Percentiles rank a stretch among this genome's conserved stretches.
These are phyloP conservation scores for Neoboletus brunneissimus DNA, from an alignment of 768 basidiomycete genomes.

Conservation along the genomic window DNA sequence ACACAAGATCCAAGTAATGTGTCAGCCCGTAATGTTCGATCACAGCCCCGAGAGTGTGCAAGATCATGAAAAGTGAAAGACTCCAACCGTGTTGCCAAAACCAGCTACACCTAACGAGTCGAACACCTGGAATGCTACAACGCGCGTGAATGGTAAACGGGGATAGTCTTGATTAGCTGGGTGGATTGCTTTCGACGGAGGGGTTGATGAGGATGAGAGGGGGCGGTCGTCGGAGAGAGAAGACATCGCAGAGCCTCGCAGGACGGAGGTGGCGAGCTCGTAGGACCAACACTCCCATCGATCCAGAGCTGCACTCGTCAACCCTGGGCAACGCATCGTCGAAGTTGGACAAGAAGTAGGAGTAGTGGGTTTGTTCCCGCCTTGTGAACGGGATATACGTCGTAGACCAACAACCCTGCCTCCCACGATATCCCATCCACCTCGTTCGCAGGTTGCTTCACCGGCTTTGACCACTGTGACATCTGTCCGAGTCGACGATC, in stretches of 20 bases:
- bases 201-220: slow-evolving; percentile 4
- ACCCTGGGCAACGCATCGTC: slow-evolving; percentile 33
- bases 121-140: slow-evolving; percentile 54
- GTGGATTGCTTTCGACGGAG: not conserved
- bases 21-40: not conserved
- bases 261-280: slow-evolving; percentile 48
- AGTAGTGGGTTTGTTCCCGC: slow-evolving; percentile 25
- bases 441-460: slow-evolving; percentile 67
- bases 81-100: slow-evolving; percentile 66
- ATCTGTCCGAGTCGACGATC: slow-evolving; percentile 40
- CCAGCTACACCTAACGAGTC: slow-evolving; percentile 60
- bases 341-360: slow-evolving; percentile 11
- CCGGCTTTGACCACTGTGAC: slow-evolving; percentile 52
- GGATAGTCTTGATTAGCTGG: slow-evolving; percentile 34
- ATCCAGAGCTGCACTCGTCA: slow-evolving; percentile 65
- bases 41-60: not conserved
- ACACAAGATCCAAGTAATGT: slow-evolving; percentile 13
- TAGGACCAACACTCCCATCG: slow-evolving; percentile 85
- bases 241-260: slow-evolving; percentile 53
- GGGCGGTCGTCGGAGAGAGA: slow-evolving; percentile 36
- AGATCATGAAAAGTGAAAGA: slow-evolving; percentile 26
- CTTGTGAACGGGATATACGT: slow-evolving; percentile 51
- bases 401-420: slow-evolving; percentile 68
- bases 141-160: slow-evolving; percentile 78
- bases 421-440: slow-evolving; percentile 68